phyloP scores from a whole-genome alignment of 345 rosid genomes.

The Zanthoxylum bungeanum region DNA sequence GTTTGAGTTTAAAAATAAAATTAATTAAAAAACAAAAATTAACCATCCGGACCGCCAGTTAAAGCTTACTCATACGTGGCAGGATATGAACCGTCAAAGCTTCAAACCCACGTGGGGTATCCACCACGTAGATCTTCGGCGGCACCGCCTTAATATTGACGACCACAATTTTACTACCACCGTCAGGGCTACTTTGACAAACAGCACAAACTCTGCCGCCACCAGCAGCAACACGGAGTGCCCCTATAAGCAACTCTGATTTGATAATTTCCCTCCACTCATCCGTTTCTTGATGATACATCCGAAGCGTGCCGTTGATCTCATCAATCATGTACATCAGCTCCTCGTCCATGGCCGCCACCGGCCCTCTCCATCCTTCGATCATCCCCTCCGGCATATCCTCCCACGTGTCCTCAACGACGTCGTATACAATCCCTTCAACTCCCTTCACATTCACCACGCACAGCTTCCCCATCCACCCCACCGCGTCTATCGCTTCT shows the following conservation, averaged over 20 bases:
- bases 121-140: constrained; percentile 27
- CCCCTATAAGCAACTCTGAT: constrained; percentile 30
- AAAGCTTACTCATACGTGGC: neutral
- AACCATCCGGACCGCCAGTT: too few relatives aligned
- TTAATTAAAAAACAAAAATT: neutral
- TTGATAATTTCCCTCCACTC: constrained; percentile 29
- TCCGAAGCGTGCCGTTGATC: constrained; percentile 29
- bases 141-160: constrained; percentile 31
- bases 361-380: constrained; percentile 53
- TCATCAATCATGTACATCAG: constrained; percentile 41
- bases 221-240: constrained; percentile 37
- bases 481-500: constrained; percentile 50
- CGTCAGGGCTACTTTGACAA: constrained; percentile 14
- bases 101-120: constrained; percentile 30
- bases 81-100: neutral
- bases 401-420: constrained; percentile 28
- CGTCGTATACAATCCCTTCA: constrained; percentile 41
- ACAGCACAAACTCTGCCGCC: constrained; percentile 43
- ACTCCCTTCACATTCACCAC: constrained; percentile 43
- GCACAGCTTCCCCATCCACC: constrained; percentile 50
- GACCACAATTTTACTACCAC: constrained; percentile 26
- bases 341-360: constrained; percentile 48
- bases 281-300: constrained; percentile 34
- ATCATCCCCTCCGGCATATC: constrained; percentile 50
- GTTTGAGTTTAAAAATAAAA: too few relatives aligned